phyloP scores from a whole-genome alignment of 2,329 filamentous ascomycete genomes.

The Calonectria fujianensis region DNA sequence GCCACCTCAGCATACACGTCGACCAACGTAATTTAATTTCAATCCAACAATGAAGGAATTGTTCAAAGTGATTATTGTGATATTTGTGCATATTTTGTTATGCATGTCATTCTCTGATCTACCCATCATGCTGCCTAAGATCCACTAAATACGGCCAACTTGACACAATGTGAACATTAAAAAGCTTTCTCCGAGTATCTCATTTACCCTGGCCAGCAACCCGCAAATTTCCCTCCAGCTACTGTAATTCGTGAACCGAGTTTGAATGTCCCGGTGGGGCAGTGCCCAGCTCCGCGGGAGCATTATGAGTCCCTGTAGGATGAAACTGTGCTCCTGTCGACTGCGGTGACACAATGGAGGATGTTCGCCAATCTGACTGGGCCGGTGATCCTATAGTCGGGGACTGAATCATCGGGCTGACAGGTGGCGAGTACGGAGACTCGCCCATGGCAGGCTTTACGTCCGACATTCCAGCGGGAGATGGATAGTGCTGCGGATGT shows the following conservation, averaged over 20 bases:
- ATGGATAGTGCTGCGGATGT: background rate
- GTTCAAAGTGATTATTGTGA: background rate
- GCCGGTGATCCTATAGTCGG: slow-evolving; percentile 1
- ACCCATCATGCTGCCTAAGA: background rate
- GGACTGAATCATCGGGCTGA: background rate
- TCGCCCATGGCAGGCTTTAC: background rate
- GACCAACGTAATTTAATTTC: background rate
- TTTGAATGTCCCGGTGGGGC: background rate
- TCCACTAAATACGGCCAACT: background rate
- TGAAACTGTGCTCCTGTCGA: background rate
- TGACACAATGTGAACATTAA: background rate
- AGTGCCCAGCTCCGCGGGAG: background rate
- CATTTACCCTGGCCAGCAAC: background rate
- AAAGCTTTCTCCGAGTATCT: background rate
- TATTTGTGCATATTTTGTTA: background rate
- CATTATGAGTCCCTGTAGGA: background rate
- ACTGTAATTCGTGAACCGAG: slow-evolving; percentile 9
- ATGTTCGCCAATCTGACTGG: slow-evolving; percentile 7
- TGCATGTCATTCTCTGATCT: background rate
- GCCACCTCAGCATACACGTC: background rate
- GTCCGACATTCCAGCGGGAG: background rate
- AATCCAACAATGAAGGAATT: background rate
- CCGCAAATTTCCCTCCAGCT: background rate
- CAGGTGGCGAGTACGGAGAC: background rate
- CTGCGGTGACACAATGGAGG: slow-evolving; percentile 12